phyloP scores from a whole-genome alignment of 2,329 filamentous ascomycete genomes.

The Daldinia sp. region DNA sequence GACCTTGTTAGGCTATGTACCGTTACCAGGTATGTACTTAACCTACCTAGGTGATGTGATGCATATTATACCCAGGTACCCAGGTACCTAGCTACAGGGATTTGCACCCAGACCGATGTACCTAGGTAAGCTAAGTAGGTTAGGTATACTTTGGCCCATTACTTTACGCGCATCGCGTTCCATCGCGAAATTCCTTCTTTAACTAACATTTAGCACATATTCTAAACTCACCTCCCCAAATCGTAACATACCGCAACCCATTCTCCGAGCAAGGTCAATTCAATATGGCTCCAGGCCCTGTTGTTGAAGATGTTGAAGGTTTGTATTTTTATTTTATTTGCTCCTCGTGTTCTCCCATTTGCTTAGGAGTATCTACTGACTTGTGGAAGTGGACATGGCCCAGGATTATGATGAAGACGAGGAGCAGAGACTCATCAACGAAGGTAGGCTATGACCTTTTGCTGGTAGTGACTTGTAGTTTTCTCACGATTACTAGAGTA shows the following conservation, averaged over 20 bases:
- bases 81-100: background rate
- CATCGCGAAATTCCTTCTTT: constrained; percentile 15
- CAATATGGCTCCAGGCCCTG: constrained; percentile 62
- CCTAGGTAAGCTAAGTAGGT: background rate
- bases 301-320: constrained; percentile 65
- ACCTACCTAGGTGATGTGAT: background rate
- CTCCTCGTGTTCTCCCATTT: background rate
- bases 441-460: constrained; percentile 67
- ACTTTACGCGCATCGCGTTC: constrained; percentile 52
- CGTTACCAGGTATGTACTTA: too few relatives aligned
- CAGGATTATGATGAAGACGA: constrained; percentile 78
- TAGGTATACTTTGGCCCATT: background rate
- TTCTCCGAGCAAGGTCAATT: background rate
- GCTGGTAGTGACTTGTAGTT: background rate
- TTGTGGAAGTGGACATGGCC: constrained; percentile 59
- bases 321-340: constrained; percentile 41
- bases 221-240: constrained; percentile 3
- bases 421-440: constrained; percentile 92
- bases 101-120: too few relatives aligned
- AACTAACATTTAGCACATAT: constrained; percentile 4
- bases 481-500: constrained; percentile 73
- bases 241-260: background rate
- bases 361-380: constrained; percentile 31
- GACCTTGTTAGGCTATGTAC: too few relatives aligned
- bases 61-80: background rate